phyloP scores from a whole-genome alignment of 78 protist genomes.

The Protostelium mycophagum region DNA sequence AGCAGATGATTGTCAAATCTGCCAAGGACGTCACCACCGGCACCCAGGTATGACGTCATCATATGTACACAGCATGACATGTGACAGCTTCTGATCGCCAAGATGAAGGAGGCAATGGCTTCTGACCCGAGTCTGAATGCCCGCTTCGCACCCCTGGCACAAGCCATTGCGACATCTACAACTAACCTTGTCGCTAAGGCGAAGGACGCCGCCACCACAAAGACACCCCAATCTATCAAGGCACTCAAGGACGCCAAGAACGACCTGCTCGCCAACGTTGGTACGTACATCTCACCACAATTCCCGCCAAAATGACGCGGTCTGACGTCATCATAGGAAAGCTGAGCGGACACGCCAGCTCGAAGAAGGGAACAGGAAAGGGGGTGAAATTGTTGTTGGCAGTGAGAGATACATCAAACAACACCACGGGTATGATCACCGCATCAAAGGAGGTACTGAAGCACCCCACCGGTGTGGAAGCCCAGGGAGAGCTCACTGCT shows the following conservation, averaged over 20 bases:
- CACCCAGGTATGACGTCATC: too few species aligned
- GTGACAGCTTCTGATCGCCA: neutral
- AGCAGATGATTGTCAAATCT: neutral
- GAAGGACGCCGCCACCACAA: slow-evolving; percentile 12
- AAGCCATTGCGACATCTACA: slow-evolving; percentile 35
- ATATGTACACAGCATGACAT: too few species aligned
- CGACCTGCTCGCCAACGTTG: neutral
- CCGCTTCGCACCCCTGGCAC: slow-evolving; percentile 7
- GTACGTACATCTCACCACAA: too few species aligned
- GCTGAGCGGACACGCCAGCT: neutral
- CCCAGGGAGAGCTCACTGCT: neutral
- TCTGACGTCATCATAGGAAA: too few species aligned
- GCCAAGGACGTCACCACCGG: neutral
- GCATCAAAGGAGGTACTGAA: neutral
- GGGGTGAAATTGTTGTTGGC: neutral
- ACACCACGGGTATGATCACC: neutral
- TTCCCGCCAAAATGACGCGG: too few species aligned
- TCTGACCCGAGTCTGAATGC: neutral
- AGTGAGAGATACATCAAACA: neutral
- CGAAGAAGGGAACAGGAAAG: neutral
- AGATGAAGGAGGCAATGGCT: neutral
- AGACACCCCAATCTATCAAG: neutral
- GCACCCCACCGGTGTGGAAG: neutral
- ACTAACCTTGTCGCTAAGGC: slow-evolving; percentile 5
- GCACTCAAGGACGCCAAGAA: neutral